Percentiles rank a stretch among this genome's conserved stretches.
These are phyloP conservation scores for Colletotrichum tropicale DNA, from an alignment of 2,329 filamentous ascomycete genomes.

Conservation along the genomic window DNA sequence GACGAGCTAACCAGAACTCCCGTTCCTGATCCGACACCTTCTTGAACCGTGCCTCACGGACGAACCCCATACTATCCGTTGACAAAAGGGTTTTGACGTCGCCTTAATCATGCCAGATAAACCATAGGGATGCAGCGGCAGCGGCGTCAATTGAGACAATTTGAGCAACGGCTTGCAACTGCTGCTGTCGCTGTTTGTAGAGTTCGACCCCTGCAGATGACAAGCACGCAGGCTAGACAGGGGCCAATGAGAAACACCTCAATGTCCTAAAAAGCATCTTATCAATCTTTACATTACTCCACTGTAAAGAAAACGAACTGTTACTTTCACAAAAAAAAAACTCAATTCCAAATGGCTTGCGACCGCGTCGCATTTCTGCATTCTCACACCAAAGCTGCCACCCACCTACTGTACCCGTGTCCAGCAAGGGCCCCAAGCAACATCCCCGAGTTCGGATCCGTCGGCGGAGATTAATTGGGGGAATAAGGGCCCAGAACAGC, in stretches of 20 bases:
- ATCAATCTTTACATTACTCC: not conserved
- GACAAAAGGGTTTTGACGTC: not conserved
- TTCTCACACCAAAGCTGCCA: not conserved
- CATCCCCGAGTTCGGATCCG: not conserved
- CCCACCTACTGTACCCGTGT: not conserved
- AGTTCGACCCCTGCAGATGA: not conserved
- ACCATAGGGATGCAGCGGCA: not conserved
- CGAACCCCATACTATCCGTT: not conserved
- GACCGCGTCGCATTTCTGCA: not conserved
- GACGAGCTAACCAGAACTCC: not conserved
- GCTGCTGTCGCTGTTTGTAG: not conserved
- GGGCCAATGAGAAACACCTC: not conserved
- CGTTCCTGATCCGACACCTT: not conserved
- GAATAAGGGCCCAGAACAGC: not conserved
- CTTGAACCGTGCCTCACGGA: not conserved
- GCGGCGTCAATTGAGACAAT: not conserved
- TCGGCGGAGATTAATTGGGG: not conserved
- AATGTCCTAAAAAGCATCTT: not conserved
- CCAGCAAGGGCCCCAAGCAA: not conserved
- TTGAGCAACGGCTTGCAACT: not conserved
- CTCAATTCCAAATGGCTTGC: not conserved
- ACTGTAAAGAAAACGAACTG: not conserved
- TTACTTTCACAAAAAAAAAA: not conserved
- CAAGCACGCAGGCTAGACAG: not conserved
- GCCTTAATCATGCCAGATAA: not conserved